phyloP scores from a whole-genome alignment of 2,329 filamentous ascomycete genomes.

The Neoscytalidium dimidiatum region DNA sequence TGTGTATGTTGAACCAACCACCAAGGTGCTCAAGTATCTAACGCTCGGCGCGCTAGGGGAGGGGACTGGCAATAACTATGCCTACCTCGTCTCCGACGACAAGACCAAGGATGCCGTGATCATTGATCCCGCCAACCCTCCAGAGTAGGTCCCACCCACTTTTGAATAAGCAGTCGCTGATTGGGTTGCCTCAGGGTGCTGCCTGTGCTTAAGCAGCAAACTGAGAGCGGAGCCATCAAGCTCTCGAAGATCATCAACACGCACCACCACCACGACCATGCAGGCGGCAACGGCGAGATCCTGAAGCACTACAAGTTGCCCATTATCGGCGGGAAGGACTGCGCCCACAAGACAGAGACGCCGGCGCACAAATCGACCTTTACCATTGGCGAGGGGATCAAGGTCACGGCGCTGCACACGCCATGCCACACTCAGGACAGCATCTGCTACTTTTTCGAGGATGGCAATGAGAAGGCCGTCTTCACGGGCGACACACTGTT shows the following conservation, averaged over 20 bases:
- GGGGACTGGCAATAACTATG: conserved; percentile 79
- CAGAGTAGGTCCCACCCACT: conserved; percentile 60
- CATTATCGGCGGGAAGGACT: conserved; percentile 87
- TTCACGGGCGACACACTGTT: conserved; percentile 98
- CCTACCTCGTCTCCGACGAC: conserved; percentile 62
- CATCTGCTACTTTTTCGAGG: conserved; percentile 91
- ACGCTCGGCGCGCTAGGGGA: conserved; percentile 57
- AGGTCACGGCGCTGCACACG: conserved; percentile 85
- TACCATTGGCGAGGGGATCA: conserved; percentile 76
- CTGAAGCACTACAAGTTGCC: conserved; percentile 68
- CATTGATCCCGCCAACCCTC: conserved; percentile 77
- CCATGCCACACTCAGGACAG: conserved; percentile 98
- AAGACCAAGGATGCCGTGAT: conserved; percentile 58
- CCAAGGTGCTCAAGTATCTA: conserved; percentile 10
- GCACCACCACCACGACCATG: conserved; percentile 94
- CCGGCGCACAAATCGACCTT: conserved; percentile 76
- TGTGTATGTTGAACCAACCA: conserved; percentile 64
- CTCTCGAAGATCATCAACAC: conserved; percentile 92
- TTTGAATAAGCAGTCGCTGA: background rate
- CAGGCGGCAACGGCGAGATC: conserved; percentile 84
- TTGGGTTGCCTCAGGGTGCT: conserved; percentile 51
- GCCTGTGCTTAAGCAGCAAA: conserved; percentile 71
- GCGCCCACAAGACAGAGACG: conserved; percentile 74
- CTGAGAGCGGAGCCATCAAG: conserved; percentile 72
- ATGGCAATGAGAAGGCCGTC: conserved; percentile 71